phyloP scores from a whole-genome alignment of 2,329 filamentous ascomycete species.

The Claviceps monticola region DNA sequence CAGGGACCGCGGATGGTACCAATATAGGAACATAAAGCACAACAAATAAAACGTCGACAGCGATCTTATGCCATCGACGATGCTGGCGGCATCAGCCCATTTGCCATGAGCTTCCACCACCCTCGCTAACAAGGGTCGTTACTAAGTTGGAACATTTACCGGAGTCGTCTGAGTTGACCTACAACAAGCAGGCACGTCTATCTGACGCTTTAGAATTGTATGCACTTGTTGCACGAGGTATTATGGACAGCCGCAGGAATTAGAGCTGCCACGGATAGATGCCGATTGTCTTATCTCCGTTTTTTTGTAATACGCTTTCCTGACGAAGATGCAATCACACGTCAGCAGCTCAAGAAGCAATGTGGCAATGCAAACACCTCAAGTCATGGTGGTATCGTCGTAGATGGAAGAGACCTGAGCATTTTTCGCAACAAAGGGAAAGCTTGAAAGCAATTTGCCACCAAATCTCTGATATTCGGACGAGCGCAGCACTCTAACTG shows the following conservation, averaged over 20 bases:
- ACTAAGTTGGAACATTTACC: too few relatives aligned
- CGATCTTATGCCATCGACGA: not conserved
- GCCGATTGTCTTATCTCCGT: not conserved
- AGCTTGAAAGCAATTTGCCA: not conserved
- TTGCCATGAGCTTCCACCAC: not conserved
- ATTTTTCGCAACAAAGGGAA: not conserved
- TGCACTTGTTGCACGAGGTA: not conserved
- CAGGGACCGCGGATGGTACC: not conserved
- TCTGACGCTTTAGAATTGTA: not conserved
- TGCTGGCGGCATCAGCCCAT: not conserved
- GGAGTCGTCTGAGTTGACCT: not conserved
- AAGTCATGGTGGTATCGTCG: slow-evolving; percentile 3
- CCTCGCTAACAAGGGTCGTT: too few relatives aligned
- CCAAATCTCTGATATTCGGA: not conserved
- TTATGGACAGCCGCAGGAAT: not conserved
- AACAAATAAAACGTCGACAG: not conserved
- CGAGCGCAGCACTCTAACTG: not conserved
- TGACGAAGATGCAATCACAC: slow-evolving; percentile 7
- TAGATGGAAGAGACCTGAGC: not conserved
- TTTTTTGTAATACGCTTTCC: slow-evolving; percentile 3
- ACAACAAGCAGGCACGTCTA: not conserved
- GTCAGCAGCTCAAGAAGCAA: not conserved
- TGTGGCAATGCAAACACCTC: slow-evolving; percentile 7
- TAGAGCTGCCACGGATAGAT: not conserved
- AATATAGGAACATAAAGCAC: not conserved